Conservation (phyloP, 768 basidiomycete species). For the Mycena kentingensis region DNA sequence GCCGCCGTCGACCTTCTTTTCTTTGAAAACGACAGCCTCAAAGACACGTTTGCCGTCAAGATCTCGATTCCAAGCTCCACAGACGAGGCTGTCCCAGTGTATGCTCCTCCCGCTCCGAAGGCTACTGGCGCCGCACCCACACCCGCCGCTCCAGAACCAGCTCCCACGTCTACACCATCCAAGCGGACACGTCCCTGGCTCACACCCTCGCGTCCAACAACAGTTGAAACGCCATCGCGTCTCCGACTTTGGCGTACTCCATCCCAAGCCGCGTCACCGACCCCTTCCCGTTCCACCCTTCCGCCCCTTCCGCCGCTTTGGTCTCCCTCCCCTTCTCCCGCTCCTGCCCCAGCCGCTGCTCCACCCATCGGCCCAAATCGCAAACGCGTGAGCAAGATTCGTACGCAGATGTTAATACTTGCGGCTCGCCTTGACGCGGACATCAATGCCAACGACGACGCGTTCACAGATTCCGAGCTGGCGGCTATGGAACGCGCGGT, state of each 20-base stretch:
- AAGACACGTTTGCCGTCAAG: background rate
- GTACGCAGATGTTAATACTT: background rate
- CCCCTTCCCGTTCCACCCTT: too few species aligned
- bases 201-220: too few species aligned
- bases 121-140: too few species aligned
- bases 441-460: background rate
- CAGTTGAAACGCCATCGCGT: too few species aligned
- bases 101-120: too few species aligned
- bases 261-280: too few species aligned
- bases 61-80: background rate
- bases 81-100: background rate
- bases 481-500: background rate
- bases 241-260: too few species aligned
- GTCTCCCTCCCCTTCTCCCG: too few species aligned
- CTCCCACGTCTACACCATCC: too few species aligned
- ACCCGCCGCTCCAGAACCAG: too few species aligned
- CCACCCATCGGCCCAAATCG: background rate
- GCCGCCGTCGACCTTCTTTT: conserved; percentile 15
- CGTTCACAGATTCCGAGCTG: background rate
- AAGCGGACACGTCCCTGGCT: too few species aligned
- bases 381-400: background rate
- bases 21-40: background rate
- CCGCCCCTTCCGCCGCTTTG: too few species aligned
- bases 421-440: background rate
- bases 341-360: background rate